Evolutionary conservation across 192 early-diverging fungal species (phyloP), one percentile per base, ranked within the genome.

Genomic region (Gorgonomyces haynaldii): DNA sequence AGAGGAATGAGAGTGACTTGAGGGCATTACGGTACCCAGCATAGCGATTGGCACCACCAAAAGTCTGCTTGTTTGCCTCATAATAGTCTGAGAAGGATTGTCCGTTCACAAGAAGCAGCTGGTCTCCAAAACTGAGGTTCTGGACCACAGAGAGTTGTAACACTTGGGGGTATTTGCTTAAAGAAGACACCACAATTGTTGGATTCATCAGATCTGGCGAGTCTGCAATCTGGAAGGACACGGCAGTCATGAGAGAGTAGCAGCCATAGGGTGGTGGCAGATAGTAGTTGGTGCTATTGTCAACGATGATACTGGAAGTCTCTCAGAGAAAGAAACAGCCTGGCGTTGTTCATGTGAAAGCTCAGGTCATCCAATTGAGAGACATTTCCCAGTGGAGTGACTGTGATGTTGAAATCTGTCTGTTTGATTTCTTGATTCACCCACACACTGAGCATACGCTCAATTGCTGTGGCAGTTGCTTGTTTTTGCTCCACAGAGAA

Each of bases 271-370:
- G 31, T 12, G 15, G 13, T 13, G 42, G 25, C n/a, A n/a, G n/a
- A n/a, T n/a, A n/a, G n/a, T n/a, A n/a, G n/a, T n/a, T n/a, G n/a
- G n/a, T n/a, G n/a, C n/a, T n/a, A n/a, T n/a, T n/a, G 27, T 42
- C 7, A 31, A 46, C 5, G 35, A 35, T 54, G 27, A 38, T 51
- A 34, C 40, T 55, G 53, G 45, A 50, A 45, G 34, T 62, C 60
- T 10, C 60, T 31, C 2, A 52, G 45, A 12, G 31, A 27, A 1
- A 62, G 44, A 48, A 56, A 62, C 21, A 56, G n/a, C n/a, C n/a
- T n/a, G n/a, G n/a, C n/a, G n/a, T n/a, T n/a, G n/a, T n/a, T n/a
- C n/a, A n/a, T n/a, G n/a, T n/a, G n/a, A n/a, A n/a, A n/a, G n/a
- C n/a, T n/a, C n/a, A n/a, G n/a, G n/a, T n/a, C n/a, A n/a, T n/a